These are phyloP conservation scores for Boletus rubescentipes DNA, from an alignment of 768 basidiomycete genomes.

Conservation along the genomic window DNA sequence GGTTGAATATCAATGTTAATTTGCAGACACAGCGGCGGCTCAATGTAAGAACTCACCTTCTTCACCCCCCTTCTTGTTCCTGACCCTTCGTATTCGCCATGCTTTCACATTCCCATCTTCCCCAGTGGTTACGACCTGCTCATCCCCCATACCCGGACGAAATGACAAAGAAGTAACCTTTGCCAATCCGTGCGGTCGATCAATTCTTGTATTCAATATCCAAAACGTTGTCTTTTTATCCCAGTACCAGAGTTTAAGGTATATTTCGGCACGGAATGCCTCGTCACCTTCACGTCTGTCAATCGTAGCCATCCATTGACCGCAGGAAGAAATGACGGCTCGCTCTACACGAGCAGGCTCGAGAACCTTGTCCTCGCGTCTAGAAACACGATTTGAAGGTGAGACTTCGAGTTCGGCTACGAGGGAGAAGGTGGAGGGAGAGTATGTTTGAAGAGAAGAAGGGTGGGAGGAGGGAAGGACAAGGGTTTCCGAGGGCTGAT, in stretches of 20 bases:
- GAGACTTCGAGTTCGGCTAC: slow-evolving; percentile 89
- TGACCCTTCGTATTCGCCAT: slow-evolving; percentile 64
- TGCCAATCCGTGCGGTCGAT: slow-evolving; percentile 75
- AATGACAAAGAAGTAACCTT: slow-evolving; percentile 69
- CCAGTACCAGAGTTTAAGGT: slow-evolving; percentile 93
- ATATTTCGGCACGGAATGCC: slow-evolving; percentile 63
- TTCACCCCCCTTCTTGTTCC: slow-evolving; percentile 43
- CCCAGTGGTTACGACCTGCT: slow-evolving; percentile 69
- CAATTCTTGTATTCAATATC: slow-evolving; percentile 85
- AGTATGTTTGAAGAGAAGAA: slow-evolving; percentile 91
- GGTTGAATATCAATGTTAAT: not conserved
- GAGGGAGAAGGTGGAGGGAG: slow-evolving; percentile 65
- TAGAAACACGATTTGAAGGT: slow-evolving; percentile 88
- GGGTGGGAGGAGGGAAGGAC: slow-evolving; percentile 93
- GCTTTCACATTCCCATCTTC: slow-evolving; percentile 75
- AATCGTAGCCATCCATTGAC: slow-evolving; percentile 90
- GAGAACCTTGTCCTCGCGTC: slow-evolving; percentile 72
- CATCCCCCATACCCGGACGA: slow-evolving; percentile 45
- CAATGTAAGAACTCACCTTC: slow-evolving; percentile 47
- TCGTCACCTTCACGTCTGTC: slow-evolving; percentile 73
- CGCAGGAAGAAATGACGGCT: slow-evolving; percentile 61
- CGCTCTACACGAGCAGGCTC: slow-evolving; percentile 76
- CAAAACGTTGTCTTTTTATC: slow-evolving; percentile 58
- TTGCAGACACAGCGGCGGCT: not conserved
- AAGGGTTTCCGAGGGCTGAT: slow-evolving; percentile 69